Evolutionary conservation across 495 filamentous ascomycete genomes (phyloP).

Genomic region (Lineolata rhizophorae): DNA sequence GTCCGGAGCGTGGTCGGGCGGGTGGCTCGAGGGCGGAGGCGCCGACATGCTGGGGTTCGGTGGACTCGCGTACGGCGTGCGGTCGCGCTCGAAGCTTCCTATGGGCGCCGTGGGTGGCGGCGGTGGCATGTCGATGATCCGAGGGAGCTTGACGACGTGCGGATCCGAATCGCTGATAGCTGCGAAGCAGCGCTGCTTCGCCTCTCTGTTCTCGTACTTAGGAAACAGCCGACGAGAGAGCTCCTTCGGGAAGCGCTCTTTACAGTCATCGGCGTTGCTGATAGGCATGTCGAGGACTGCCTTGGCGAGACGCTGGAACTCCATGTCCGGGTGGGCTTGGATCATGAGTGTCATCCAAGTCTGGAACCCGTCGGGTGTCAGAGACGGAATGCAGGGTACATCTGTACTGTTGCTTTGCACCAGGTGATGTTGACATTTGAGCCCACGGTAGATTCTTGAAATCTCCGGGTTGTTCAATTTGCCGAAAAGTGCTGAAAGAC

Average conservation of each 20-base stretch:
- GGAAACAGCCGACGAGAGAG: conserved; percentile 56
- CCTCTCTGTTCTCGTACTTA: conserved; percentile 10
- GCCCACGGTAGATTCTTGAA: conserved; percentile 50
- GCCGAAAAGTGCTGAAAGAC: conserved; percentile 22
- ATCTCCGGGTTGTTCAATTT: conserved; percentile 22
- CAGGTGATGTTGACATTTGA: conserved; percentile 63
- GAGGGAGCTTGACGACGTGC: conserved; percentile 7
- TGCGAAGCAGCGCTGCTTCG: conserved; percentile 15
- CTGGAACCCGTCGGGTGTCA: conserved; percentile 65
- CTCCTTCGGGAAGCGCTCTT: conserved; percentile 60
- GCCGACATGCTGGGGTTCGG: background rate
- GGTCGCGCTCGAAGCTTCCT: background rate
- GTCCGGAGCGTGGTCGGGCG: background rate
- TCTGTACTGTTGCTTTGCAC: conserved; percentile 30
- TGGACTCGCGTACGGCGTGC: background rate
- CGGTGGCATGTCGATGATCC: conserved; percentile 11
- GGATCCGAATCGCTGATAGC: conserved; percentile 12
- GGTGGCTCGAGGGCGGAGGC: background rate
- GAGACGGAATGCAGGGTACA: conserved; percentile 45
- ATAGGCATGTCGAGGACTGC: conserved; percentile 57
- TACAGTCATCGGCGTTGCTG: conserved; percentile 44
- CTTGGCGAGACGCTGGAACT: conserved; percentile 51
- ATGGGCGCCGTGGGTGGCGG: conserved; percentile 4
- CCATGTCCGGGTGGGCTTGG: conserved; percentile 53
- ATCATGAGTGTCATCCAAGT: conserved; percentile 56